These are phyloP conservation scores for Camellia granthamiana DNA, from an alignment of 148 eudicot genomes.

Conservation along the genomic window DNA sequence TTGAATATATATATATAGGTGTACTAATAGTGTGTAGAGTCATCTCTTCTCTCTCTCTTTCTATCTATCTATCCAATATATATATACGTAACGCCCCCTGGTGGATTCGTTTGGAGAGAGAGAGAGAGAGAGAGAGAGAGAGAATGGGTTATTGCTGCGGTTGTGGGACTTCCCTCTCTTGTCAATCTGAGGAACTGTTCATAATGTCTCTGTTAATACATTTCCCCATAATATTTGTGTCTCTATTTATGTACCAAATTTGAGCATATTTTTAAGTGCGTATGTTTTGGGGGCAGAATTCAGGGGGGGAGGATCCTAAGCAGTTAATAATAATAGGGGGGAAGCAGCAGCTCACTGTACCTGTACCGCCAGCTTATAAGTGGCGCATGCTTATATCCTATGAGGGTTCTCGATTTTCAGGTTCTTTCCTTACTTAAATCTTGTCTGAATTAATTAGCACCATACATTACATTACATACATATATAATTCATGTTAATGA, in stretches of 20 bases:
- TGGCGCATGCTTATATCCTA: conserved; percentile 71
- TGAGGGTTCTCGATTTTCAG: conserved; percentile 54
- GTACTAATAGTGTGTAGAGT: no score
- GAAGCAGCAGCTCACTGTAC: conserved; percentile 10
- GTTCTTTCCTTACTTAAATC: conserved; percentile 18
- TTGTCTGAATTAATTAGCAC: not conserved
- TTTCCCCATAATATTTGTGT: not conserved
- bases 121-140: not conserved
- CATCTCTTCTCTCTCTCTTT: no score
- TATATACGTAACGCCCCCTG: no score
- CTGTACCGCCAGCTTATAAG: conserved; percentile 25
- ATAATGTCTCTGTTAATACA: not conserved
- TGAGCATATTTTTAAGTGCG: conserved; percentile 6
- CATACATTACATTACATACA: no score
- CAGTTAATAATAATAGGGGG: not conserved
- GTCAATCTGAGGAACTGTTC: not conserved
- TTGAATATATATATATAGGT: no score
- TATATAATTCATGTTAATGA: no score
- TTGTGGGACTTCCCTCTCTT: conserved; percentile 3
- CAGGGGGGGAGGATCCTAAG: conserved; percentile 5
- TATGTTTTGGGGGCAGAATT: conserved; percentile 15
- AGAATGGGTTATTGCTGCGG: not conserved
- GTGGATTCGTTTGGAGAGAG: no score
- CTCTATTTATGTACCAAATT: not conserved
- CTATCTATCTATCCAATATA: no score